Percentiles rank a stretch among this genome's conserved stretches.
Evolutionary conservation across 768 basidiomycete species (phyloP).

Genomic region (Phylloporus rhodoxanthus): DNA sequence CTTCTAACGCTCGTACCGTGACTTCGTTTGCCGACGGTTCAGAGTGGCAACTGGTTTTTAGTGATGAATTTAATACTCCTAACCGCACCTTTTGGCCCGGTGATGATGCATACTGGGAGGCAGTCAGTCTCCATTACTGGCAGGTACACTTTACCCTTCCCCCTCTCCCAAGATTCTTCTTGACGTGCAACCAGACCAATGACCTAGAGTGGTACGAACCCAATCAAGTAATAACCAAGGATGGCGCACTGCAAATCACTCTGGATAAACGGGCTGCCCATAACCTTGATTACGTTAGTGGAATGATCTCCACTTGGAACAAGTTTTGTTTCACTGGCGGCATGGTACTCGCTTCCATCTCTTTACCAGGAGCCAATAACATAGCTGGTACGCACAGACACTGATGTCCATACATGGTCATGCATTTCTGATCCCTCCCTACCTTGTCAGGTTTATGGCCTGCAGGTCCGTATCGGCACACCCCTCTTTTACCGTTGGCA

Average conservation of each 20-base stretch:
- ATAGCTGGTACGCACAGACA: slow-evolving; percentile 35
- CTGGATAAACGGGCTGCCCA: slow-evolving; percentile 62
- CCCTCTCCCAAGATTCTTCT: slow-evolving; percentile 1
- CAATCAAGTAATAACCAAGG: slow-evolving; percentile 62
- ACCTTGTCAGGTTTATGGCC: slow-evolving; percentile 60
- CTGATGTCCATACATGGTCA: neutral
- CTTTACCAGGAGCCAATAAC: slow-evolving; percentile 59
- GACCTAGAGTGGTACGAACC: slow-evolving; percentile 92
- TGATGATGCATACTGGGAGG: slow-evolving; percentile 90
- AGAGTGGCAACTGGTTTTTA: slow-evolving; percentile 67
- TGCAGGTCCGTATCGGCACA: slow-evolving; percentile 33
- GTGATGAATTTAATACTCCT: slow-evolving; percentile 81
- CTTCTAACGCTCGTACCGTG: slow-evolving; percentile 48
- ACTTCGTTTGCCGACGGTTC: slow-evolving; percentile 48
- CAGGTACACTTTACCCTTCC: slow-evolving; percentile 31
- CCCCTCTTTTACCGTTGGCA: neutral
- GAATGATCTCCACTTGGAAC: slow-evolving; percentile 70
- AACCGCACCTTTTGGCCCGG: slow-evolving; percentile 73
- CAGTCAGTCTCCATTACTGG: slow-evolving; percentile 78
- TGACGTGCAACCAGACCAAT: slow-evolving; percentile 41
- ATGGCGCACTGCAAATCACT: slow-evolving; percentile 73
- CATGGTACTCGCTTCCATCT: slow-evolving; percentile 62
- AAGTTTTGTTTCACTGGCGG: slow-evolving; percentile 95
- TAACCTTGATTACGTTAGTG: slow-evolving; percentile 66
- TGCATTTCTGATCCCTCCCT: neutral